Evolutionary conservation across 768 basidiomycete species (phyloP), one percentile per base, ranked within the genome.

Genomic region (Filobasidium floriforme): DNA sequence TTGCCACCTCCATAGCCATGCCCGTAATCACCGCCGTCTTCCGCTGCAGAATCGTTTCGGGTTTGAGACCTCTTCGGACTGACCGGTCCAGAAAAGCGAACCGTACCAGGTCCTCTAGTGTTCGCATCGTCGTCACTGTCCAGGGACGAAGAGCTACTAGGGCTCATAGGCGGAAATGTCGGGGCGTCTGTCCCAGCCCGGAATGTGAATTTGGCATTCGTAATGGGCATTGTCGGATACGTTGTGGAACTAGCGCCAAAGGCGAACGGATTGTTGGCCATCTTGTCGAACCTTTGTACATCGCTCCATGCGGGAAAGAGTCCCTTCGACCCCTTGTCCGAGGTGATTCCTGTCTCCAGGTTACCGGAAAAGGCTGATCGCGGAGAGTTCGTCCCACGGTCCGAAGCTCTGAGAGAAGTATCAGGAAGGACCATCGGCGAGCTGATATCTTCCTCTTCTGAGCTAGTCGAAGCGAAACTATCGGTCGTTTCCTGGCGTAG

Each of bases 371-470:
- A 28, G 29, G 54, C 64, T 7, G 59, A 60, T 60, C 64, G 59
- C 44, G 64, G 64, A 1, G 64, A 65, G 7, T 65, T 59, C 44
- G 41, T 57, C 24, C 41, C 24, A 11, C 64, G 57, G 40, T 65
- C 64, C 2, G 64, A 65, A 2, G 64, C 57, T 24, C 65, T 59
- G 28, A 68, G 43, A 19, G 63, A 64, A 7, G 67, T 68, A 24
- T 68, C 67, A 12, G 67, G 67, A 14, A 68, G 57, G 26, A 68
- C 64, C 67, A 68, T 68, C 22, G 67, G 67, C 26, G 67, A 68
- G 4, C 63, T 65, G 41, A 68, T 43, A 40, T 68, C 67, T 65
- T 68, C 67, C 29, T 68, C 67, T 46, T 68, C 67, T 5, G 67
- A 68, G 12, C 63, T 65, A 1, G 67, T 68, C 40, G 63, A 65